These are phyloP conservation scores for Lasiodiplodia citricola DNA, from an alignment of 2,329 filamentous ascomycete species.

Conservation along the genomic window DNA sequence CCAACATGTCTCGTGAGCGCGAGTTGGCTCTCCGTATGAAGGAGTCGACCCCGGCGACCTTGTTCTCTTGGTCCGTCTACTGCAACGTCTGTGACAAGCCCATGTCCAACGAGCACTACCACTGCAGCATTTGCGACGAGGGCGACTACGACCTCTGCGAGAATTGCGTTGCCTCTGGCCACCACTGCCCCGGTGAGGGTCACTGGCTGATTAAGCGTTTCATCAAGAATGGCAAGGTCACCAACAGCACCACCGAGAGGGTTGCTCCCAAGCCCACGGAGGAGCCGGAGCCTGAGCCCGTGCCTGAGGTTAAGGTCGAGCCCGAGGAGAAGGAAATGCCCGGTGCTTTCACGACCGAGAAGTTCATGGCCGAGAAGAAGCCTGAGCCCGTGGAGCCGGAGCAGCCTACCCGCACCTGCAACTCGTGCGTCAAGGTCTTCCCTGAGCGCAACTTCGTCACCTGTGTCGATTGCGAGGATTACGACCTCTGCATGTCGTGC, in stretches of 20 bases:
- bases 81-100: conserved; percentile 87
- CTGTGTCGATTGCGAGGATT: conserved; percentile 85
- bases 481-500: conserved; percentile 86
- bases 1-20: conserved; percentile 9
- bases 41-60: conserved; percentile 40
- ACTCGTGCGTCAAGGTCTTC: conserved; percentile 72
- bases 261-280: conserved; percentile 67
- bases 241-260: conserved; percentile 84
- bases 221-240: conserved; percentile 76
- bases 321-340: conserved; percentile 39
- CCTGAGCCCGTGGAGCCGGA: conserved; percentile 40
- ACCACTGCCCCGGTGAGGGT: conserved; percentile 75
- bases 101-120: conserved; percentile 84
- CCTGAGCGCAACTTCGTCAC: conserved; percentile 82
- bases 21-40: conserved; percentile 42
- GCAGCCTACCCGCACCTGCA: conserved; percentile 69
- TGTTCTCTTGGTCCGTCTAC: conserved; percentile 76
- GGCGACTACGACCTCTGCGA: conserved; percentile 95
- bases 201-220: conserved; percentile 97
- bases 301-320: conserved; percentile 51
- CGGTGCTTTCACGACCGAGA: conserved; percentile 21
- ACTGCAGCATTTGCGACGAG: conserved; percentile 90
- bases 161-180: conserved; percentile 74
- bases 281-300: conserved; percentile 44
- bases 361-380: conserved; percentile 42